Evolutionary conservation across 2,329 filamentous ascomycete genomes (phyloP).

Genomic region (Fulvia fulva): DNA sequence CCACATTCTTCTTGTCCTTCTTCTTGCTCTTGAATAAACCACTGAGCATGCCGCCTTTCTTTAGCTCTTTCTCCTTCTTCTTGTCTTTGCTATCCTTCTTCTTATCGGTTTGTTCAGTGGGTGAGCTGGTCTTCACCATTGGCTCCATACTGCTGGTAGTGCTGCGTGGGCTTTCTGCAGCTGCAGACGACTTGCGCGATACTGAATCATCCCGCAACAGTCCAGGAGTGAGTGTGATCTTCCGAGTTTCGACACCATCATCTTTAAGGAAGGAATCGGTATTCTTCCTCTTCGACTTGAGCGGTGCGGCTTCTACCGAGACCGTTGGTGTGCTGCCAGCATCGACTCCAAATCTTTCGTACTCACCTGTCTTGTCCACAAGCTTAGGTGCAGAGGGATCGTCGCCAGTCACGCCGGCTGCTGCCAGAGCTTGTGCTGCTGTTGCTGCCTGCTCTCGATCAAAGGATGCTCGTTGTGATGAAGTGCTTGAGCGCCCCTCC

Average conservation of each 20-base stretch:
- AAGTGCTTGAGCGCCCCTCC: slow-evolving; percentile 22
- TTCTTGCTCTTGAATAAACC: slow-evolving; percentile 65
- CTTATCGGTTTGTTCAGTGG: slow-evolving; percentile 58
- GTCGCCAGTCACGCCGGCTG: slow-evolving; percentile 20
- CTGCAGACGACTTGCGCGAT: slow-evolving; percentile 29
- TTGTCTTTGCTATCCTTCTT: slow-evolving; percentile 75
- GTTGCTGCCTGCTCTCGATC: slow-evolving; percentile 32
- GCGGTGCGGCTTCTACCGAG: slow-evolving; percentile 34
- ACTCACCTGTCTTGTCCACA: slow-evolving; percentile 31
- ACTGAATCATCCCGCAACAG: slow-evolving; percentile 74
- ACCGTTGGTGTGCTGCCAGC: slow-evolving; percentile 19
- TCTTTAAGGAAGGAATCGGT: slow-evolving; percentile 98
- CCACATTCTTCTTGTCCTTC: slow-evolving; percentile 59
- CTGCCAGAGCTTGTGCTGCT: slow-evolving; percentile 21
- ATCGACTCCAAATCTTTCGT: slow-evolving; percentile 14
- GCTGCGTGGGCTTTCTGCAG: slow-evolving; percentile 39
- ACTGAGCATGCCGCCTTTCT: slow-evolving; percentile 69
- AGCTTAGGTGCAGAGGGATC: slow-evolving; percentile 32
- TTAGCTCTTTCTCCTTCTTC: slow-evolving; percentile 69
- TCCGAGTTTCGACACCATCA: slow-evolving; percentile 89
- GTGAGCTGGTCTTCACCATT: slow-evolving; percentile 63
- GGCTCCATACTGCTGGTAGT: slow-evolving; percentile 65
- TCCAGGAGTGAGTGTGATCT: slow-evolving; percentile 94
- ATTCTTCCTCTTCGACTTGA: slow-evolving; percentile 77
- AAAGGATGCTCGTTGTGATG: slow-evolving; percentile 29